phyloP scores from a whole-genome alignment of 2,329 filamentous ascomycete species.

The Fusarium dimerum region DNA sequence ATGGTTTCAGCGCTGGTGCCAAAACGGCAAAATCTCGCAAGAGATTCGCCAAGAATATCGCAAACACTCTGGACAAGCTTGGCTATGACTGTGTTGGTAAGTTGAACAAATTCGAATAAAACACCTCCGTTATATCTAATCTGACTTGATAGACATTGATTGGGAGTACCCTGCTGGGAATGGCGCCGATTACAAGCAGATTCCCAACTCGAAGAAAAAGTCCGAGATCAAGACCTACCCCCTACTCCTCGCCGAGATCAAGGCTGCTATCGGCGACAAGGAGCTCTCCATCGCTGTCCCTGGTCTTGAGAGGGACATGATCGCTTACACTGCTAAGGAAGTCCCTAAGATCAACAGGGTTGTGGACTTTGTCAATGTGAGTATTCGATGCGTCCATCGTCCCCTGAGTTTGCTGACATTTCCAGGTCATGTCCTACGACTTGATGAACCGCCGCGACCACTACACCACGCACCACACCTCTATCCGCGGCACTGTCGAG shows the following conservation, averaged over 20 bases:
- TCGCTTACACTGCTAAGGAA: conserved; percentile 61
- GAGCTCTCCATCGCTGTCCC: conserved; percentile 69
- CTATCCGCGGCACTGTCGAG: conserved; percentile 54
- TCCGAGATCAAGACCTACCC: conserved; percentile 65
- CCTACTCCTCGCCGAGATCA: conserved; percentile 59
- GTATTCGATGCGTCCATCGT: not conserved
- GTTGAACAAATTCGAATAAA: conserved; percentile 11
- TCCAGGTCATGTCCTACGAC: conserved; percentile 67
- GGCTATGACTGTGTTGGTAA: conserved; percentile 62
- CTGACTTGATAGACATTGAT: conserved; percentile 55
- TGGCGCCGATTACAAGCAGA: conserved; percentile 66
- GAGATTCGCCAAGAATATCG: conserved; percentile 59
- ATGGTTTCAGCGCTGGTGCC: conserved; percentile 54
- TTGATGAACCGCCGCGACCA: conserved; percentile 72
- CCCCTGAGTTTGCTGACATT: not conserved
- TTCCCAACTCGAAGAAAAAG: conserved; percentile 58
- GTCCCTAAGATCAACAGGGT: conserved; percentile 59
- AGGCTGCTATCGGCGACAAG: conserved; percentile 58
- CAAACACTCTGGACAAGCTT: conserved; percentile 50
- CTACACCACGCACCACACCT: conserved; percentile 64
- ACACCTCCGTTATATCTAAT: too few species aligned
- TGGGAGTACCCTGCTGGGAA: conserved; percentile 68
- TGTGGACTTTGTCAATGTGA: conserved; percentile 65
- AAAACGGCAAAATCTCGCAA: conserved; percentile 48
- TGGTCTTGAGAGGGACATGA: conserved; percentile 63